Base-by-base conservation (phyloP, 805 yeast genomes). In the Saccharomycopsis sp. region DNA sequence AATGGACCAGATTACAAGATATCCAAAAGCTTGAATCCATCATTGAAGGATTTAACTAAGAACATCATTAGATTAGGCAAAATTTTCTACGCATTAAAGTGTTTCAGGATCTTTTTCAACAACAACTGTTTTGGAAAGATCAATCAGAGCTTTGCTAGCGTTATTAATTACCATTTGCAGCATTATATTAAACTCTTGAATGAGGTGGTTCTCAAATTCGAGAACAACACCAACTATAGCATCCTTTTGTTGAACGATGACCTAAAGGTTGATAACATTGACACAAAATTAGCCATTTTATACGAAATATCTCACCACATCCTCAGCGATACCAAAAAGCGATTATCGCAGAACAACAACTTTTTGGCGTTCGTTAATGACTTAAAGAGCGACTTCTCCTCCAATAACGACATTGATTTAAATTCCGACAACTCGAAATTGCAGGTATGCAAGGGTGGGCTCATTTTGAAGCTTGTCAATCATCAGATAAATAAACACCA, bases 1-100 rank as follows among this genome's bases (percentile, higher is more conserved):
- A 79, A 50, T 70, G 96, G 95, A 0, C 95, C 96, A 0, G 92
- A 86, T 59, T 91, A 79, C 69, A 78, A 82, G 61, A 79, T 90
- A 24, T 84, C 87, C 48, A 85, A 82, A 63, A 82, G 80, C 58
- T 73, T 94, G 64, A 96, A 89, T 65, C 77, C 87, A 1, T 81
- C 91, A 24, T 74, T 89, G 58, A 86, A 86, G 66, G 87, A 86
- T 57, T 76, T 89, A 15, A 79, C 90, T 8, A 80, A 80, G 64
- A 76, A 81, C 55, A 69, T 91, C 24, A 77, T 82, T 12, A 77
- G 75, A 53, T 72, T 78, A 51, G 96, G 96, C 0, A 83, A 83
- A 62, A 77, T 78, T 68, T 87, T 80, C 66, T 72, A 77, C 24
- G 80, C 84, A 1, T 72, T 94, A 55, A 68, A 69, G 7, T 73